phyloP scores from a whole-genome alignment of 495 filamentous ascomycete genomes.

The Podospora pseudoanserina region DNA sequence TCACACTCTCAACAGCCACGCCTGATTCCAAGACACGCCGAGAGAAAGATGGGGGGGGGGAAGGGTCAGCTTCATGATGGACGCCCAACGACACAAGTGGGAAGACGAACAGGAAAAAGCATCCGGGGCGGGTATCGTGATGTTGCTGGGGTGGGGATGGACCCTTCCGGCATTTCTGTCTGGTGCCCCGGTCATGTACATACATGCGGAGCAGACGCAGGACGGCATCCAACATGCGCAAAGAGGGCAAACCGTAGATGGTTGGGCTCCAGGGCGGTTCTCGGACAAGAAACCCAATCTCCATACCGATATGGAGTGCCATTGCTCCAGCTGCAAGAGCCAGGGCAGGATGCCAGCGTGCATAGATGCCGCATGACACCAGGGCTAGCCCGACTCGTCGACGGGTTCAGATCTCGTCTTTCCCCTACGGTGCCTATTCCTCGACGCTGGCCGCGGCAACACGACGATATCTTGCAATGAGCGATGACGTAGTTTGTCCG shows the following conservation, averaged over 20 bases:
- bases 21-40: neutral
- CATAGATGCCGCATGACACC: conserved; percentile 7
- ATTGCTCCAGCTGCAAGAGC: conserved; percentile 1
- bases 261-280: conserved; percentile 15
- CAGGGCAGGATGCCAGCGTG: conserved; percentile 8
- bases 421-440: neutral
- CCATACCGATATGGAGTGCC: neutral
- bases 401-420: neutral
- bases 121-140: neutral
- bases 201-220: conserved; percentile 10
- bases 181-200: neutral
- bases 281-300: conserved; percentile 15
- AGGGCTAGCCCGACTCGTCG: neutral
- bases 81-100: neutral
- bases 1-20: conserved; percentile 2
- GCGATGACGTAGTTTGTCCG: conserved; percentile 8
- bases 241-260: conserved; percentile 12
- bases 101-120: neutral
- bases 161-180: neutral
- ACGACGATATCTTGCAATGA: conserved; percentile 1
- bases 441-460: conserved; percentile 1
- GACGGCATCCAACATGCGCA: conserved; percentile 4
- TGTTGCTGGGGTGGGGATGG: conserved; percentile 5
- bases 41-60: neutral
- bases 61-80: neutral